These are phyloP conservation scores for Dictyostelium gargantuum DNA, from an alignment of 208 protist genomes.

Conservation along the genomic window DNA sequence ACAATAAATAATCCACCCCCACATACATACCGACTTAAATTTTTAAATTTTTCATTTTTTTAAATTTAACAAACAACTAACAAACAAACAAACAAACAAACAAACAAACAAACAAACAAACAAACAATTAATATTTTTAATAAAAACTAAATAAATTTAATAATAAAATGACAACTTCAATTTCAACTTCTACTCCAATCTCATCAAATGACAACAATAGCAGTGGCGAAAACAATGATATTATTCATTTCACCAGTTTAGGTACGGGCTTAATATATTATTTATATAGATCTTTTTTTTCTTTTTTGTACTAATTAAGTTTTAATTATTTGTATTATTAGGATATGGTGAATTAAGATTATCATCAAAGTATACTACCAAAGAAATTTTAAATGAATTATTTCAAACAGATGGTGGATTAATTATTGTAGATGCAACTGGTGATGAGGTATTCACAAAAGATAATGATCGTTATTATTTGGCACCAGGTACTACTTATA, in stretches of 20 bases:
- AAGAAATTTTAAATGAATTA: not conserved
- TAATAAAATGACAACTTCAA: not conserved
- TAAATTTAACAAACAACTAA: too few species aligned
- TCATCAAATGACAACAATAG: not conserved
- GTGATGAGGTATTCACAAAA: not conserved
- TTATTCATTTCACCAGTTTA: not conserved
- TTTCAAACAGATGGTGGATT: conserved; percentile 34
- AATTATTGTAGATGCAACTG: conserved; percentile 30
- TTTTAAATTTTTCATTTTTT: too few species aligned
- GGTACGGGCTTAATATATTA: not conserved
- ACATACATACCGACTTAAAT: too few species aligned
- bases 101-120: too few species aligned
- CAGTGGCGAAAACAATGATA: not conserved
- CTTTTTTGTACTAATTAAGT: not conserved
- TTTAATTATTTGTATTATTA: not conserved
- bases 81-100: too few species aligned
- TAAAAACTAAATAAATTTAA: too few species aligned
- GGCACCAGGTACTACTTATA: not conserved
- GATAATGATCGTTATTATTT: not conserved
- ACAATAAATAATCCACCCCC: too few species aligned
- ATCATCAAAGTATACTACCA: not conserved
- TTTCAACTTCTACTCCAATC: not conserved
- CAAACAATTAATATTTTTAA: too few species aligned
- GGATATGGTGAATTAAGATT: conserved; percentile 54
- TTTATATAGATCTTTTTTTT: not conserved